Base-by-base conservation (phyloP, 192 early-diverging fungal genomes). In the Backusella australiensis region DNA sequence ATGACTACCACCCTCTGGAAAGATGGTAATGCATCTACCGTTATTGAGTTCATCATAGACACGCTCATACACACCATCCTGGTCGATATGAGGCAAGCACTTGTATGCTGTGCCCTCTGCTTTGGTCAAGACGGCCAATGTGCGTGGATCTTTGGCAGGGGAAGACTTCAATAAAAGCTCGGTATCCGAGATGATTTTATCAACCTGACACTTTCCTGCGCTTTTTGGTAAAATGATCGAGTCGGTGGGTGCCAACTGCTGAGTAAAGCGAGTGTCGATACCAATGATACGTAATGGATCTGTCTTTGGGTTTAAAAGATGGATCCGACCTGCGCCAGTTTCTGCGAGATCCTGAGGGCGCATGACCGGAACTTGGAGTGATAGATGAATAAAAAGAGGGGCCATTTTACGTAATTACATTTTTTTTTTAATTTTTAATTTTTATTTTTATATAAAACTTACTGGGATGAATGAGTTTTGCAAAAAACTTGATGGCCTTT, bases 1-100 rank as follows among this genome's bases (percentile, higher is more conserved):
- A 84, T 99, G 98, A 77, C 93, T 94, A 4, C 98, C 98, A 42
- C 98, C 97, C 73, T 98, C 98, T 14, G 98, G 98, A 82, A 99
- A 99, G 75, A 99, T 99, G 29, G 96, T 96, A 4, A 99, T 91
- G 81, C 95, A 95, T 59, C 80, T 78, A 11, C 84, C 91, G n/a
- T 82, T 80, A 75, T 93, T 88, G 34, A 99, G 80, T 5, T 92
- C 87, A 29, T 90, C 82, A 78, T 93, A 91, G 6, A 99, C 98
- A 11, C 87, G 85, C 21, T 86, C 84, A 80, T 96, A 98, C 78
- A 98, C 95, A 9, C 87, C 83, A 59, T 85, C 81, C 82, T 99
- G 97, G 74, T 99, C 94, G 66, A 99, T 87, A 77, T 96, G 94
- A 63, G 98, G 94, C 11, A 87, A 75, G 46, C 84, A 85, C 80